Conservation (phyloP, 164 flowering plant species). For the Aristolochia fimbriata region DNA sequence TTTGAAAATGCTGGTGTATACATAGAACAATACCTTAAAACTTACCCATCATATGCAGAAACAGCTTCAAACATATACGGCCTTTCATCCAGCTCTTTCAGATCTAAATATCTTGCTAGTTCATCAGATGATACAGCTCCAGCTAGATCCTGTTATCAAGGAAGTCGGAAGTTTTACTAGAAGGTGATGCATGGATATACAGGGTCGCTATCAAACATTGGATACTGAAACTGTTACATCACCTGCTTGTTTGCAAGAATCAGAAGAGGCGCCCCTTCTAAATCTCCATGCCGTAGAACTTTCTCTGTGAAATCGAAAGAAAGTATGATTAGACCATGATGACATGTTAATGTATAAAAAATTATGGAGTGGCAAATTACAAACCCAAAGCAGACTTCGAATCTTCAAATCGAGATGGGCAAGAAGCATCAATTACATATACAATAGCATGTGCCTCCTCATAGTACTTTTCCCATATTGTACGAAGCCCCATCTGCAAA, state of each 20-base stretch:
- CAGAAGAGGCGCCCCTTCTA: slow-evolving; percentile 92
- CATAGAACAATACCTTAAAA: background rate
- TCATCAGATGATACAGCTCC: slow-evolving; percentile 77
- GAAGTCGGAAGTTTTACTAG: too few species aligned
- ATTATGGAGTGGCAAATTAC: slow-evolving; percentile 4
- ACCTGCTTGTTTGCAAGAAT: slow-evolving; percentile 97
- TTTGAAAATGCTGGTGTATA: background rate
- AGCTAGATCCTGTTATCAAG: slow-evolving; percentile 58
- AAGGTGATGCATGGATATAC: background rate
- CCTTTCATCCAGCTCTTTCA: slow-evolving; percentile 87
- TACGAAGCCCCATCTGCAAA: slow-evolving; percentile 78
- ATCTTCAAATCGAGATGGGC: slow-evolving; percentile 93
- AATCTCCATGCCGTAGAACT: slow-evolving; percentile 79
- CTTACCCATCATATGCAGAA: slow-evolving; percentile 88
- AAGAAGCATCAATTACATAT: slow-evolving; percentile 85
- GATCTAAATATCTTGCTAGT: slow-evolving; percentile 78
- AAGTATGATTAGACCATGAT: slow-evolving; percentile 6
- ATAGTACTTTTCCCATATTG: slow-evolving; percentile 98
- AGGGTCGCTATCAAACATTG: background rate
- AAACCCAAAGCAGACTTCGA: slow-evolving; percentile 92
- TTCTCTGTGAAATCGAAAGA: slow-evolving; percentile 43
- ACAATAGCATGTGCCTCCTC: slow-evolving; percentile 98
- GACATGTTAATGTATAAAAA: background rate
- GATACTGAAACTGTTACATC: slow-evolving; percentile 1
- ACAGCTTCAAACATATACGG: slow-evolving; percentile 78